A percentile compares a stretch with the other conserved stretches of the same genome.
Evolutionary conservation across 805 yeast species (phyloP).

Genomic region (Jamesozyma rosinii): DNA sequence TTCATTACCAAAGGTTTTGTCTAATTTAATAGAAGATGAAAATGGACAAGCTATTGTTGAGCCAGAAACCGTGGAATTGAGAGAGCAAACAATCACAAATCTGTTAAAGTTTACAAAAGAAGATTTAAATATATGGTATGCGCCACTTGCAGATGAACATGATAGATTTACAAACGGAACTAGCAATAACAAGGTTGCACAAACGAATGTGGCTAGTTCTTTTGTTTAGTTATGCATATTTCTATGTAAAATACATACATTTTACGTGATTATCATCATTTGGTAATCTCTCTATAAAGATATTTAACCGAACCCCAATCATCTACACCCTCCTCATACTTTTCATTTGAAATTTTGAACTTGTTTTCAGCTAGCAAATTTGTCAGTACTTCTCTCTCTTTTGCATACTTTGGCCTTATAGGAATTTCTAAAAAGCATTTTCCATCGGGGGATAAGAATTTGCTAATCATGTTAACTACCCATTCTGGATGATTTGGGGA

Average conservation of each 20-base stretch:
- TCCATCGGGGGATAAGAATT: conserved; percentile 38
- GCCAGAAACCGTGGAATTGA: conserved; percentile 18
- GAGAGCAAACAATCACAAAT: conserved; percentile 19
- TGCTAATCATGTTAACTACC: conserved; percentile 51
- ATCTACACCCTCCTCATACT: conserved; percentile 59
- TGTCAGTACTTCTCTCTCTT: conserved; percentile 58
- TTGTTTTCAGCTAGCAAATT: conserved; percentile 34
- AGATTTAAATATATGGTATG: conserved; percentile 19
- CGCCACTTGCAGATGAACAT: conserved; percentile 17
- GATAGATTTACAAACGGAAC: conserved; percentile 1
- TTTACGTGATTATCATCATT: conserved; percentile 8
- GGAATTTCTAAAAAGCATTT: conserved; percentile 67
- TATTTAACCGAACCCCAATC: conserved; percentile 74
- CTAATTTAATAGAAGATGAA: conserved; percentile 15
- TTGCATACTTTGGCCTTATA: conserved; percentile 53
- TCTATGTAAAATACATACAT: not conserved
- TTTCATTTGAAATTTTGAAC: conserved; percentile 28
- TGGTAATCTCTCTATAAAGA: conserved; percentile 32
- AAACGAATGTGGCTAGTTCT: conserved; percentile 9
- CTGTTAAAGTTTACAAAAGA: conserved; percentile 12
- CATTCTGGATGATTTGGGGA: conserved; percentile 71
- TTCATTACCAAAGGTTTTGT: conserved; percentile 21
- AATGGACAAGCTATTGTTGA: conserved; percentile 15
- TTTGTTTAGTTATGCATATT: conserved; percentile 2
- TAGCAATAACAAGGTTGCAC: not conserved